Base-by-base conservation (phyloP, 176 grass and related monocot genomes). In the Guadua angustifolia region DNA sequence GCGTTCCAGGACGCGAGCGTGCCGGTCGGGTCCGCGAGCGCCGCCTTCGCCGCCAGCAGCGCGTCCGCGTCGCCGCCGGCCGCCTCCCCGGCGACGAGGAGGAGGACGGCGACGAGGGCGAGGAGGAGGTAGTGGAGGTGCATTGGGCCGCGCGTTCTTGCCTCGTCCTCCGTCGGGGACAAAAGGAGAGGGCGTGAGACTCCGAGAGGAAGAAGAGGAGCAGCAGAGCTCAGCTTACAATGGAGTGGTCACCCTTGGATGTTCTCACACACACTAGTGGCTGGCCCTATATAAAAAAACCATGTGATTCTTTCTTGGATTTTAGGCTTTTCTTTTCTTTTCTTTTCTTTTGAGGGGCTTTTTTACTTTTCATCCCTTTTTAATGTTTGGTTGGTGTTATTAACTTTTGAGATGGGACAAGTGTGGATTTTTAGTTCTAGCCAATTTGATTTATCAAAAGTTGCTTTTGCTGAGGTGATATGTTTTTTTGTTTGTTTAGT, bases 31-130 rank as follows among this genome's bases (percentile, higher is more conserved):
- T 97, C 90, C 1, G 56, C 71, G 25, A 97, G 86, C 64, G 36
- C 74, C 42, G 92, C 87, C 87, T 93, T 94, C 58, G 79, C 86
- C 5, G 74, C 85, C 40, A 97, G 88, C 66, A 97, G 83, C 11
- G 90, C 84, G 11, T 71, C 86, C 25, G 73, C 68, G 11, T 97
- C 94, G 7, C 83, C 73, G 9, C 15, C 86, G 24, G 7, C 24
- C 26, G 39, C 76, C 79, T 38, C 45, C 53, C 12, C 1, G 69
- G 45, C 59, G 58, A 25, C 33, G 69, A 83, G 42, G 55, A 73
- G 49, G 50, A 42, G 7, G 80, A 83, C 10, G 77, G 66, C 43
- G 80, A 81, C 35, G 35, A 36, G 35, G 35, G 35, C 16, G 50
- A 60, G 14, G 39, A 85, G 49, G 38, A 69, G 77, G 82, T 21